Base-by-base conservation (phyloP, 2,329 filamentous ascomycete genomes). In the Calonectria pteridis region DNA sequence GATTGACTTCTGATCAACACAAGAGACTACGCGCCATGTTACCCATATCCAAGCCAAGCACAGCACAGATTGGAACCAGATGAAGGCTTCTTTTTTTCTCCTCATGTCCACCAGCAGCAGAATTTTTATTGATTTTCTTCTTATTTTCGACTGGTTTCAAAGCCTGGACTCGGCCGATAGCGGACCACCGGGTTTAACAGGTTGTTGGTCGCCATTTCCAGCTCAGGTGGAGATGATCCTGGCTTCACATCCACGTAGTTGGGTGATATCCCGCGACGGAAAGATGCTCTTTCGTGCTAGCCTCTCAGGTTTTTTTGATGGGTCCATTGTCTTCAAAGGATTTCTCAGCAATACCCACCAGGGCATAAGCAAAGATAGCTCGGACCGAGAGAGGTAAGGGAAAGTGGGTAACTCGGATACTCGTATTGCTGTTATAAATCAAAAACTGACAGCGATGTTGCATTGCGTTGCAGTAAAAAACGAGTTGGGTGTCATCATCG, bases 111-210 rank as follows among this genome's bases (percentile, higher is more conserved):
- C 29, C 20, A 16, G 6, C 9, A 40, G 55, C 13, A 6, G 13
- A 2, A 46, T 46, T 46, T 46, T 53, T 20, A 31, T 20, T 18
- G 18, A 6, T 53, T 28, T 13, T 16, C 16, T 18, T 35, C 28
- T 40, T 23, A 2, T 40, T 40, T 40, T 13, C 7, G 7, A 18
- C 26, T 13, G 35, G 6, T 18, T 43, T n/a, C 28, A 31, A 20
- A 63, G 33, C 26, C 37, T 10, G 23, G 33, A 66, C 63, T 73
- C 72, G 72, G 68, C 72, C 68, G 63, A 65, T 29, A 71, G 50
- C 55, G 18, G 68, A 31, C 35, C 20, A 20, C 71, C 58, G 71
- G 59, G 68, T 51, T 73, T 62, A 66, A 35, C 53, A 53, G 11
- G 5, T 18, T 51, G 43, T 37, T 59, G 26, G 49, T 28, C 23